Evolutionary conservation across 2,329 filamentous ascomycete genomes (phyloP).

Genomic region (Endothia cerciana): DNA sequence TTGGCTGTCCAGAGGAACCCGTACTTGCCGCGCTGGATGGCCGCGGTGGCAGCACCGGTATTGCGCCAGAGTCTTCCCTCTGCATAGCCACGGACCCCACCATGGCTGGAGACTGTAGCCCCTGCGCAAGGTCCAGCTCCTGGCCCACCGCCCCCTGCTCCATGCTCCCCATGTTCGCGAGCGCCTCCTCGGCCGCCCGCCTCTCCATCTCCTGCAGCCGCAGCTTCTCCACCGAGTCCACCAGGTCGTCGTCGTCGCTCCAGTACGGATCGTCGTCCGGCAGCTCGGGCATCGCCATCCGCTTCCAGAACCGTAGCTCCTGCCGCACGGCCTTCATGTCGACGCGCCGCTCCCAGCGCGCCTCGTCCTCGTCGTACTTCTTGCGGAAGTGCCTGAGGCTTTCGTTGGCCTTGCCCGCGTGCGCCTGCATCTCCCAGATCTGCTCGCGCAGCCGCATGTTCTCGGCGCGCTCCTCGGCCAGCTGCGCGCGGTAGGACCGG

Average conservation of each 20-base stretch:
- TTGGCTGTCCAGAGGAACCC: conserved; percentile 39
- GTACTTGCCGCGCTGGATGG: conserved; percentile 47
- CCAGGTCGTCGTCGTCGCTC: conserved; percentile 68
- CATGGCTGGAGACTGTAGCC: conserved; percentile 33
- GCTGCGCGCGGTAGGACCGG: conserved; percentile 66
- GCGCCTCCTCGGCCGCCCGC: conserved; percentile 46
- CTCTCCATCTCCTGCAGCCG: conserved; percentile 55
- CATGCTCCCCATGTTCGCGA: conserved; percentile 32
- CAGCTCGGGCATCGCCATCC: conserved; percentile 65
- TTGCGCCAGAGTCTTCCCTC: conserved; percentile 38
- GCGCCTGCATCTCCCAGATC: conserved; percentile 68
- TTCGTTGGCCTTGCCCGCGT: conserved; percentile 62
- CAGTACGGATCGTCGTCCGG: conserved; percentile 63
- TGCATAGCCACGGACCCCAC: conserved; percentile 51
- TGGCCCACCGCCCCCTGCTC: conserved; percentile 25
- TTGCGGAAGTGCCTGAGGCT: conserved; percentile 60
- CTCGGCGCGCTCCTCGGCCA: conserved; percentile 67
- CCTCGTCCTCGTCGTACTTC: conserved; percentile 59
- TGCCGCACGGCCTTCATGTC: conserved; percentile 57
- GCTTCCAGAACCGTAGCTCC: conserved; percentile 68
- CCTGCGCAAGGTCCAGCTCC: conserved; percentile 32
- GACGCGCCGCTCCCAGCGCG: conserved; percentile 57
- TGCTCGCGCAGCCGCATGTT: conserved; percentile 66
- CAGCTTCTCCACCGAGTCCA: conserved; percentile 64
- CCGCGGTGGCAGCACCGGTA: conserved; percentile 44